Evolutionary conservation across 306 rosid genomes (phyloP).

Genomic region (Lagenaria siceraria): DNA sequence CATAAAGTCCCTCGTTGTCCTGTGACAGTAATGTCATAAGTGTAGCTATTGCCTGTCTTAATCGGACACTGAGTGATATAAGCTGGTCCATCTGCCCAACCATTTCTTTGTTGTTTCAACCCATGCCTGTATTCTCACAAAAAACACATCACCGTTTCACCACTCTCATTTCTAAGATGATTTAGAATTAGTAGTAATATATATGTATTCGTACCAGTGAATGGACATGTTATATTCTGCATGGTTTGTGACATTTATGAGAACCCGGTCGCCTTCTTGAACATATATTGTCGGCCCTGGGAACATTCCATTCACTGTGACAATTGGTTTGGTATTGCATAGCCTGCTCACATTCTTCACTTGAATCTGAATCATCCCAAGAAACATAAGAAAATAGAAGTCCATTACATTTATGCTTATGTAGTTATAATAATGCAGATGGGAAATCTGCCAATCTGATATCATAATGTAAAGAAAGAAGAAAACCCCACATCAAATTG

Average conservation of each 20-base stretch:
- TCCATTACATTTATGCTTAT: not conserved
- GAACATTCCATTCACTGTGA: constrained; percentile 13
- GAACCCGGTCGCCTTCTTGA: constrained; percentile 13
- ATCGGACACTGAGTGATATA: constrained; percentile 26
- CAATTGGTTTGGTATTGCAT: constrained; percentile 20
- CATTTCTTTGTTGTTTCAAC: constrained; percentile 20
- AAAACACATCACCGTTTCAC: not conserved
- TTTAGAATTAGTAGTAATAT: not conserved
- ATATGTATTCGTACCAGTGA: constrained; percentile 5
- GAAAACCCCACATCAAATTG: constrained; percentile 1
- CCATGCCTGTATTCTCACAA: constrained; percentile 17
- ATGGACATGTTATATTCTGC: constrained; percentile 19
- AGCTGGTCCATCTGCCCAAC: constrained; percentile 33
- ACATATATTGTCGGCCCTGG: constrained; percentile 15
- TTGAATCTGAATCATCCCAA: constrained; percentile 8
- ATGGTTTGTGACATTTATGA: constrained; percentile 14
- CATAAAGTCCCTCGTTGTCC: constrained; percentile 24
- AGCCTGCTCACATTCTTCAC: constrained; percentile 21
- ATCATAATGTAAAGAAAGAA: not conserved
- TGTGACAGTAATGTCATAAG: constrained; percentile 14
- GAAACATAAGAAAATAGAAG: not conserved
- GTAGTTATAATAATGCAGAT: not conserved
- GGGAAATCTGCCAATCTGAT: not conserved
- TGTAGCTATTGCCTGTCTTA: constrained; percentile 18
- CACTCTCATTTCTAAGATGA: not conserved